These are phyloP conservation scores for Nakazawaea anatomiae DNA, from an alignment of 805 yeast genomes.

Conservation along the genomic window DNA sequence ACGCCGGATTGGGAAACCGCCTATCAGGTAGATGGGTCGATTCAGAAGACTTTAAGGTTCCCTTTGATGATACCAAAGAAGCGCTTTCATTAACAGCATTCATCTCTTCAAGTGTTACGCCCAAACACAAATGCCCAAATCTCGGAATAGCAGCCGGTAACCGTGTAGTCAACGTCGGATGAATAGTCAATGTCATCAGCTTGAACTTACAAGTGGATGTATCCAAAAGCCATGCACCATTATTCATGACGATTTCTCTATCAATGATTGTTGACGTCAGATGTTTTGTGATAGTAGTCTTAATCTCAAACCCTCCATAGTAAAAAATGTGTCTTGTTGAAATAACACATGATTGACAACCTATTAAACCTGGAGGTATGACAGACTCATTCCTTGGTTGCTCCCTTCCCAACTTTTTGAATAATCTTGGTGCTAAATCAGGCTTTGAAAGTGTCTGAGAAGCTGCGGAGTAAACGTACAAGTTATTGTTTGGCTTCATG, in stretches of 20 bases:
- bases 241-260: constrained; percentile 42
- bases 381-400: constrained; percentile 23
- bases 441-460: constrained; percentile 32
- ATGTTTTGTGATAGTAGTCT: constrained; percentile 24
- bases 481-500: constrained; percentile 29
- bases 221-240: constrained; percentile 57
- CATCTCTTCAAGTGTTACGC: constrained; percentile 23
- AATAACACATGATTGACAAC: constrained; percentile 41
- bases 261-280: constrained; percentile 16
- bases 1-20: constrained; percentile 22
- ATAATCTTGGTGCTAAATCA: constrained; percentile 12
- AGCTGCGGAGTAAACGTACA: constrained; percentile 32
- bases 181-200: constrained; percentile 31
- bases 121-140: constrained; percentile 23
- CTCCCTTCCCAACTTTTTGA: constrained; percentile 14
- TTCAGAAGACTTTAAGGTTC: neutral
- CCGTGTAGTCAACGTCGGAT: constrained; percentile 21
- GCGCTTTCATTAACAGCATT: constrained; percentile 6
- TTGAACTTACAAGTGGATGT: constrained; percentile 39
- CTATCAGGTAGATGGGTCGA: constrained; percentile 1
- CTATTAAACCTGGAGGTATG: constrained; percentile 47
- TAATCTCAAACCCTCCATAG: constrained; percentile 63
- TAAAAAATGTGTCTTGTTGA: constrained; percentile 53
- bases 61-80: neutral
- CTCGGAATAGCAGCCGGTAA: constrained; percentile 24